Base-by-base conservation (phyloP, 2,329 filamentous ascomycete genomes). In the Penicillium concentricum region DNA sequence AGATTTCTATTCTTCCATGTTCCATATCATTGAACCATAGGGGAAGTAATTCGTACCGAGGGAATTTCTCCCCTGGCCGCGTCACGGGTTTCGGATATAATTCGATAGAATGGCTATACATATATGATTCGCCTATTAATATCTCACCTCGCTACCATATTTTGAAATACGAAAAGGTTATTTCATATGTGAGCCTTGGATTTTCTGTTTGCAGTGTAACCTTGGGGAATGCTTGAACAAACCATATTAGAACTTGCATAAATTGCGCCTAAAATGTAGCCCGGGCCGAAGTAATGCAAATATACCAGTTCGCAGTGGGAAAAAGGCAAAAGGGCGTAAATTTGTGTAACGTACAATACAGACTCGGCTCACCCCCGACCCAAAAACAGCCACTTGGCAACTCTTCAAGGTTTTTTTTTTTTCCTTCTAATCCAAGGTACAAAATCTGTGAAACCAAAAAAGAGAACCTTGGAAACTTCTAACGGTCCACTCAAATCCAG, bases 1-100 rank as follows among this genome's bases (percentile, higher is more conserved):
- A 32, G 32, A 46, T 20, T 35, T 18, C 9, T 15, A 28, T 52
- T 50, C 35, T 50, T 43, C 26, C 22, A 37, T 35, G 5, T 45
- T 45, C 39, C 15, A 30, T 22, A 12, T 20, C 28, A 28, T n/a
- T n/a, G 28, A 28, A 28, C 28, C 28, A 9, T 28, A 28, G 28
- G 28, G n/a, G n/a, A n/a, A 26, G 24, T 7, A 28, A 28, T 3
- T 28, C 28, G 28, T 52, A 56, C 48, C 54, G 13, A 32, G 30
- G 34, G 30, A 47, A 28, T 16, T 38, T 42, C 41, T 38, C 34
- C 22, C 16, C 43, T 41, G 49, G 62, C 61, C 62, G 54, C 60
- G 61, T 65, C 58, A 62, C 61, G n/a, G 41, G 58, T 63, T 64
- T 62, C 49, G 59, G 50, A 61, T 57, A 55, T 39, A 57, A 45